phyloP scores from a whole-genome alignment of 1,284 basidiomycete species.

The Xerocomus minutiporus region DNA sequence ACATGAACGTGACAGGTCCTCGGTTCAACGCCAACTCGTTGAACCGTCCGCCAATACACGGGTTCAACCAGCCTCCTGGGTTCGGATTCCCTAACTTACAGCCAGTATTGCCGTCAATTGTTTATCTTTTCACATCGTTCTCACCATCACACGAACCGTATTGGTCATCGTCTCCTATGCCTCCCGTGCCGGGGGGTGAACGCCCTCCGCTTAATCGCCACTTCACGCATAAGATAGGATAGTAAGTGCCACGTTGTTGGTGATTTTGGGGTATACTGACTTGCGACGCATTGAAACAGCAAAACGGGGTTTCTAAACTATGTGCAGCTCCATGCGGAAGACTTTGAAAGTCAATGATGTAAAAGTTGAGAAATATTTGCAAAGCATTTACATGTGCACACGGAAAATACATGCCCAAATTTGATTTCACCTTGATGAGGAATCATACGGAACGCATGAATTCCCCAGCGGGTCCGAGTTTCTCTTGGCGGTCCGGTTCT shows the following conservation, averaged over 20 bases:
- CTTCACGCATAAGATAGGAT: slow-evolving; percentile 37
- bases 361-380: neutral
- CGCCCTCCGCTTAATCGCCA: slow-evolving; percentile 28
- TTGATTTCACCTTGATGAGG: neutral
- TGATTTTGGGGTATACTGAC: neutral
- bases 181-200: slow-evolving; percentile 18
- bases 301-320: slow-evolving; percentile 32
- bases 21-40: slow-evolving; percentile 12
- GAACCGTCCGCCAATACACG: slow-evolving; percentile 17
- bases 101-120: slow-evolving; percentile 33
- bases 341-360: slow-evolving; percentile 21
- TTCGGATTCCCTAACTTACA: slow-evolving; percentile 9
- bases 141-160: slow-evolving; percentile 30
- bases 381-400: neutral
- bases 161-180: slow-evolving; percentile 36
- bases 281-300: slow-evolving; percentile 6
- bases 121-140: slow-evolving; percentile 37
- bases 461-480: neutral
- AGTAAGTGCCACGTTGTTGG: slow-evolving; percentile 26
- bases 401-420: neutral
- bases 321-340: slow-evolving; percentile 28
- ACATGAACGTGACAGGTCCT: neutral
- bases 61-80: slow-evolving; percentile 13
- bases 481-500: neutral
- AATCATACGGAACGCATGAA: neutral